These are phyloP conservation scores for Colletotrichum acutatum DNA, from an alignment of 2,329 filamentous ascomycete species.

Conservation along the genomic window DNA sequence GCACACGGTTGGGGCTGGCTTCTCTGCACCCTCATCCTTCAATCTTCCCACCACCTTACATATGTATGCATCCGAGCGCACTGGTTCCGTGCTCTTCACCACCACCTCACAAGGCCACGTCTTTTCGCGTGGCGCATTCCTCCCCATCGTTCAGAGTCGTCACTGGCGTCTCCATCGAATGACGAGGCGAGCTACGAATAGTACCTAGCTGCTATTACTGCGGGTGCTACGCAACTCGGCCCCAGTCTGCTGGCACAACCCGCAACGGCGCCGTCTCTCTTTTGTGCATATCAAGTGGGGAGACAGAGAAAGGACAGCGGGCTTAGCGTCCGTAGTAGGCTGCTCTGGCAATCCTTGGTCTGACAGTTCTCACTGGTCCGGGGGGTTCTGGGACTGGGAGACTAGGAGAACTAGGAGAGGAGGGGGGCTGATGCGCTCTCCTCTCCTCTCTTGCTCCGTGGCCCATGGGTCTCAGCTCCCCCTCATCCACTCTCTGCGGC, in stretches of 20 bases:
- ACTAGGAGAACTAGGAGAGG: not conserved
- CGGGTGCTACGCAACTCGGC: not conserved
- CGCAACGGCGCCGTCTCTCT: slow-evolving; percentile 1
- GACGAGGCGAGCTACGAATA: slow-evolving; percentile 6
- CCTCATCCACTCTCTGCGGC: slow-evolving; percentile 34
- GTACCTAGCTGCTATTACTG: no score
- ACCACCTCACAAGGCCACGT: slow-evolving; percentile 27
- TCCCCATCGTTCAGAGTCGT: not conserved
- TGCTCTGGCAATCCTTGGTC: slow-evolving; percentile 4
- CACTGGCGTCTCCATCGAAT: slow-evolving; percentile 10
- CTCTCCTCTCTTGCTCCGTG: not conserved
- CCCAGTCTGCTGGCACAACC: slow-evolving; percentile 6
- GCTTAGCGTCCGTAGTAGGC: not conserved
- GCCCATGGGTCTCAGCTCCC: slow-evolving; percentile 26
- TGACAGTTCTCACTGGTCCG: not conserved
- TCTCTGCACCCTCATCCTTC: not conserved
- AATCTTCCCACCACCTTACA: not conserved
- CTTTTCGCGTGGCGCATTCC: slow-evolving; percentile 11
- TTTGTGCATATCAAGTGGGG: not conserved
- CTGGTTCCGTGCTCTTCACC: slow-evolving; percentile 1
- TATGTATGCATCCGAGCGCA: slow-evolving; percentile 20
- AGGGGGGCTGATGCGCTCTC: not conserved
- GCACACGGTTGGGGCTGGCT: slow-evolving; percentile 1
- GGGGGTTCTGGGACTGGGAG: slow-evolving; percentile 15
- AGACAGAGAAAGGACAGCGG: not conserved